These are phyloP conservation scores for Bimuria novae-zelandiae DNA, from an alignment of 2,329 filamentous ascomycete species.

Conservation along the genomic window DNA sequence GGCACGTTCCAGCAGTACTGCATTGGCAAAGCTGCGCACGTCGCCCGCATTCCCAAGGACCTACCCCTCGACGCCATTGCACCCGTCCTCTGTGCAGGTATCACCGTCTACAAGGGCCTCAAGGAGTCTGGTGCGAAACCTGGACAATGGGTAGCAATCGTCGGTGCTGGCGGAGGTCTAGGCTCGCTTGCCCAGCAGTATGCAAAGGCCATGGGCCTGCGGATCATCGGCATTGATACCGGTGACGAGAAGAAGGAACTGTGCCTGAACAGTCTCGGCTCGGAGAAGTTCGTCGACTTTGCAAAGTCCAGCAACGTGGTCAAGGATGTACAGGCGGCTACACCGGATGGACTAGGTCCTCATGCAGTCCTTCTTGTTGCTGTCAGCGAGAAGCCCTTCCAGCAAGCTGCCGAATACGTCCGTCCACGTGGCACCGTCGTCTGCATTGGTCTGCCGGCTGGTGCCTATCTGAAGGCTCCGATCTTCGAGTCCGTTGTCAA, in stretches of 20 bases:
- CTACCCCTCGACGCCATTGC: slow-evolving; percentile 76
- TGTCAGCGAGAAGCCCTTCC: slow-evolving; percentile 89
- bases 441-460: slow-evolving; percentile 84
- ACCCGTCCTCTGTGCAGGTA: slow-evolving; percentile 81
- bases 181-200: slow-evolving; percentile 83
- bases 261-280: slow-evolving; percentile 69
- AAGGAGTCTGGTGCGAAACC: slow-evolving; percentile 79
- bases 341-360: slow-evolving; percentile 78
- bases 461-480: slow-evolving; percentile 75
- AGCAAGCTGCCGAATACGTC: slow-evolving; percentile 88
- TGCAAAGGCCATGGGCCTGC: slow-evolving; percentile 86
- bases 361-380: slow-evolving; percentile 87
- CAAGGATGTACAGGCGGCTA: slow-evolving; percentile 80
- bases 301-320: slow-evolving; percentile 75
- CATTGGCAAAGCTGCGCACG: slow-evolving; percentile 83
- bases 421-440: slow-evolving; percentile 81
- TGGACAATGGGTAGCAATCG: slow-evolving; percentile 80
- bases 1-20: slow-evolving; percentile 93
- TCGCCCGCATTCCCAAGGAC: slow-evolving; percentile 79
- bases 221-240: slow-evolving; percentile 79
- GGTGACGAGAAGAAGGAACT: slow-evolving; percentile 80
- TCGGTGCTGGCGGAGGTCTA: slow-evolving; percentile 84
- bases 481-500: slow-evolving; percentile 87
- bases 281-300: slow-evolving; percentile 80
- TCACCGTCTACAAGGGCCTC: slow-evolving; percentile 89